Base-by-base conservation (phyloP, 495 filamentous ascomycete genomes). In the Penicillium odoratum region DNA sequence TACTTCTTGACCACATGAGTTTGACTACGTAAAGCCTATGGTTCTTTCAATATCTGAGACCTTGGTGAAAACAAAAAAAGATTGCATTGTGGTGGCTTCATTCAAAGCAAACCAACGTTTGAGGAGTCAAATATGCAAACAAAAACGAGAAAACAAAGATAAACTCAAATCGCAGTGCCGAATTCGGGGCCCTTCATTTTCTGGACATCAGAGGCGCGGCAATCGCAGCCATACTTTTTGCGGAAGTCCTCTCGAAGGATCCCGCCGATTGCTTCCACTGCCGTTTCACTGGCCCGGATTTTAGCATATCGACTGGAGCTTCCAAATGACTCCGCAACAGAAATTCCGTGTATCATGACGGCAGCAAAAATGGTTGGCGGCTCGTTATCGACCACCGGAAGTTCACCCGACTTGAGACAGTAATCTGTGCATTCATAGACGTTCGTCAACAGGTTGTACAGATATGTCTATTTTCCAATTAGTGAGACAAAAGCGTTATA, bases 321-420 rank as follows among this genome's bases (percentile, higher is more conserved):
- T 0, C 84, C 84, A 38, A 77, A 75, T 0, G 81, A 85, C 52
- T 88, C 78, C 0, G 84, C 85, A 34, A 91, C 66, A 48, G 90
- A 78, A 42, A 81, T 62, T 43, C 83, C 81, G 64, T 98, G 94
- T 7, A 98, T 81, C 65, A 93, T 77, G 18, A 97, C 80, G 4
- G 83, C 91, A 2, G 89, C 88, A 4, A 93, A 75, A 13, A 92
- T 76, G 51, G 76, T 70, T 5, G 71, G 68, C 13, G 74, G 71
- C 0, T 75, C 73, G 21, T 75, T 73, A 55, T 81, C 79, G 5
- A 73, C 63, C 9, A 68, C 60, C 0, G 78, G 76, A 9, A 83
- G 58, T 33, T 83, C 75, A 13, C 73, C 74, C 1, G 82, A 70
- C 60, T 83, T 80, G 13, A 89, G 57, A 31, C 80, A 79, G 59